These are phyloP conservation scores for Mycena maculata DNA, from an alignment of 768 basidiomycete species.

Conservation along the genomic window DNA sequence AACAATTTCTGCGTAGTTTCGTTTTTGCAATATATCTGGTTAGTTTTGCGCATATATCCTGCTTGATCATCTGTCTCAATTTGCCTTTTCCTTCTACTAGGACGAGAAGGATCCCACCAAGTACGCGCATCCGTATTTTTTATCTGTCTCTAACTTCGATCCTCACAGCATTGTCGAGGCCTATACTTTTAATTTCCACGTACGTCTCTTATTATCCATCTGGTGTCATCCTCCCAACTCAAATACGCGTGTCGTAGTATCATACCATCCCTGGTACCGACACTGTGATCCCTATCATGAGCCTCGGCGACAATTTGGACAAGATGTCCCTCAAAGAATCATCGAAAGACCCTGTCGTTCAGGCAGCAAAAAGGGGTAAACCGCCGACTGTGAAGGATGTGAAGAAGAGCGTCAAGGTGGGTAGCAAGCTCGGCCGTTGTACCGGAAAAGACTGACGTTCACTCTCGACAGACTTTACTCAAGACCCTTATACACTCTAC, in stretches of 20 bases:
- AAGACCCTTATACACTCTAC: conserved; percentile 85
- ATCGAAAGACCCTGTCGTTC: conserved; percentile 66
- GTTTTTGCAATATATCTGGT: conserved; percentile 90
- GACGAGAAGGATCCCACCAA: conserved; percentile 89
- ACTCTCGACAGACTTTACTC: conserved; percentile 66
- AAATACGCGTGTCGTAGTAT: conserved; percentile 61
- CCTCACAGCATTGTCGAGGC: conserved; percentile 81
- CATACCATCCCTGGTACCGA: conserved; percentile 71
- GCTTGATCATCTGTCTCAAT: conserved; percentile 6
- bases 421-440: neutral
- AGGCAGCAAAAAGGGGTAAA: conserved; percentile 69
- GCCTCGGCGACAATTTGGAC: conserved; percentile 69
- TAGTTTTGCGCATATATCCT: conserved; percentile 34
- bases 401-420: conserved; percentile 83
- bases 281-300: conserved; percentile 75
- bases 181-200: conserved; percentile 89
- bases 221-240: neutral
- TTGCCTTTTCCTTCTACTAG: conserved; percentile 50
- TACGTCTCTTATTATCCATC: conserved; percentile 40
- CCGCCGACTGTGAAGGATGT: conserved; percentile 83
- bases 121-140: conserved; percentile 56
- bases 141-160: conserved; percentile 5
- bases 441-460: neutral
- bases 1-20: conserved; percentile 86
- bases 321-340: conserved; percentile 57